A percentile compares a stretch with the other conserved stretches of the same genome.
Evolutionary conservation across 2,329 filamentous ascomycete genomes (phyloP).

Genomic region (Penicillium sp.): DNA sequence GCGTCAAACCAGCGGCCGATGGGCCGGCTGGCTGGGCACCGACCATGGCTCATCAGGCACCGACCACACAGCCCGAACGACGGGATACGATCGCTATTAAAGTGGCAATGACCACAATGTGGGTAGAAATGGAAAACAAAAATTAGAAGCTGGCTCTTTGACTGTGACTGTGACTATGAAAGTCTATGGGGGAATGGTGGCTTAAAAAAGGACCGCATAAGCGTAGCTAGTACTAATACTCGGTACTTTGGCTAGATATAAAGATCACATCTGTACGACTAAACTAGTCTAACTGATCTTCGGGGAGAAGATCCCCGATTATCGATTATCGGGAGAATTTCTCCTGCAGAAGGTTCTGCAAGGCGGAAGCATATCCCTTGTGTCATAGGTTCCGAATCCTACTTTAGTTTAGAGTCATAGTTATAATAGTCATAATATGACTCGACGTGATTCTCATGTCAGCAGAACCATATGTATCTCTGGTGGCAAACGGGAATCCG

Average conservation of each 20-base stretch:
- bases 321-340: conserved; percentile 12
- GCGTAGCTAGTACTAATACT: background rate
- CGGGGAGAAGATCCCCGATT: conserved; percentile 11
- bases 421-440: background rate
- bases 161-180: background rate
- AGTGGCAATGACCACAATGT: background rate
- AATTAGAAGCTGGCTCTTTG: background rate
- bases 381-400: background rate
- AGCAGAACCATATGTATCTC: background rate
- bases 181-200: too few relatives aligned
- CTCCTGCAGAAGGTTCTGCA: conserved; percentile 13
- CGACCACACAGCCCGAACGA: conserved; percentile 28
- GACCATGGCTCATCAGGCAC: conserved; percentile 26
- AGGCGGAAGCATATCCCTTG: conserved; percentile 20
- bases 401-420: background rate
- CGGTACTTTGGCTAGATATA: background rate
- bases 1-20: conserved; percentile 23
- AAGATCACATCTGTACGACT: background rate
- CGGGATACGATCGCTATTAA: conserved; percentile 21
- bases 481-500: background rate
- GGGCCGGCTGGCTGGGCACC: conserved; percentile 31
- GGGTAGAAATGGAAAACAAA: conserved; percentile 7
- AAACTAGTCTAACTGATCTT: conserved; percentile 3
- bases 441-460: background rate
- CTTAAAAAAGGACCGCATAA: too few relatives aligned